Conservation (phyloP, 2,329 filamentous ascomycete genomes). For the Fusarium devonianum region DNA sequence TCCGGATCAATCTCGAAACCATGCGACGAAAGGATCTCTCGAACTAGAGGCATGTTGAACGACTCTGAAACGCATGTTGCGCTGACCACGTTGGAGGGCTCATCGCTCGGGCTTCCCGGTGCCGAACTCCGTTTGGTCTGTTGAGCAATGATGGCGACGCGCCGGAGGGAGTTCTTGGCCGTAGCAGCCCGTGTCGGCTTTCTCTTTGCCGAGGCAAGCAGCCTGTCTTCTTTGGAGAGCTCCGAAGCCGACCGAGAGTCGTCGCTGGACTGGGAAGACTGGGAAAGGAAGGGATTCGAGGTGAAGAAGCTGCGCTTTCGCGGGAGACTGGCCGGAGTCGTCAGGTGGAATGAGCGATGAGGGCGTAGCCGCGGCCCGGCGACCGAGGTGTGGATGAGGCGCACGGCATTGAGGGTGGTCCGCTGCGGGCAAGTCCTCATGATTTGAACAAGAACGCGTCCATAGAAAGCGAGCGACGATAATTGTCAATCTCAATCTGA, state of each 20-base stretch:
- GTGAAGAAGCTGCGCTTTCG: slow-evolving; percentile 71
- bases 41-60: slow-evolving; percentile 69
- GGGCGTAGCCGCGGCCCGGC: slow-evolving; percentile 40
- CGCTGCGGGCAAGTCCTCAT: slow-evolving; percentile 47
- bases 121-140: slow-evolving; percentile 51
- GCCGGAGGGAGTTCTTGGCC: slow-evolving; percentile 77
- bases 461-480: slow-evolving; percentile 29
- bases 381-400: slow-evolving; percentile 43
- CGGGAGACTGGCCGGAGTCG: slow-evolving; percentile 52
- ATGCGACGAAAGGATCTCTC: slow-evolving; percentile 63
- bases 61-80: slow-evolving; percentile 69
- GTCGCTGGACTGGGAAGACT: slow-evolving; percentile 51
- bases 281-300: slow-evolving; percentile 64
- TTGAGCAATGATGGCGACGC: slow-evolving; percentile 88
- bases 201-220: slow-evolving; percentile 49
- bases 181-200: slow-evolving; percentile 55
- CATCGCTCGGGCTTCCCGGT: slow-evolving; percentile 41
- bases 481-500: slow-evolving; percentile 3
- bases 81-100: slow-evolving; percentile 57
- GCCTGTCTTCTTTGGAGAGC: slow-evolving; percentile 26
- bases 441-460: slow-evolving; percentile 26
- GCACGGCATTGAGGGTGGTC: slow-evolving; percentile 43
- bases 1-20: slow-evolving; percentile 70
- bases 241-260: slow-evolving; percentile 38
- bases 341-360: slow-evolving; percentile 55